Percentiles rank a stretch among this genome's conserved stretches.
Evolutionary conservation across 495 filamentous ascomycete genomes (phyloP).

Genomic region (Annulohypoxylon stygium): DNA sequence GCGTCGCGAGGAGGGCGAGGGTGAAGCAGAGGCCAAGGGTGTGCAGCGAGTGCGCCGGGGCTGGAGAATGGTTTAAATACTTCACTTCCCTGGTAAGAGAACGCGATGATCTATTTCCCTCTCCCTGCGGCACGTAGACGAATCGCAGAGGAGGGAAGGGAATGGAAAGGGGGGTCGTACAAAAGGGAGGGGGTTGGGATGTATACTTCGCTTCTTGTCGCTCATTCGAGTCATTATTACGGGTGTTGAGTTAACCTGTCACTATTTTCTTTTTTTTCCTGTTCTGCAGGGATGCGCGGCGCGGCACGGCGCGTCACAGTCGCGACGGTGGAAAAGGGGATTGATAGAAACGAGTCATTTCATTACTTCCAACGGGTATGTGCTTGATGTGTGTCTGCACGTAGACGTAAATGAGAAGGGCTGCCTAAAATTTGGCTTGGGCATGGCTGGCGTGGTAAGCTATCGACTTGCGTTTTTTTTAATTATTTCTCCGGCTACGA

Average conservation of each 20-base stretch:
- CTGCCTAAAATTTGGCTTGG: slow-evolving; percentile 4
- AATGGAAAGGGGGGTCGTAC: slow-evolving; percentile 21
- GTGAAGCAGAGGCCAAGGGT: neutral
- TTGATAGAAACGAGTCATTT: slow-evolving; percentile 19
- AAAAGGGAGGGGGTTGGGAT: slow-evolving; percentile 27
- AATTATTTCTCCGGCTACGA: neutral
- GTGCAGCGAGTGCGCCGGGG: slow-evolving; percentile 29
- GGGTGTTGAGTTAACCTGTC: neutral
- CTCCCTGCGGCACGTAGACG: neutral
- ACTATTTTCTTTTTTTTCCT: slow-evolving; percentile 4
- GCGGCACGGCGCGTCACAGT: slow-evolving; percentile 1
- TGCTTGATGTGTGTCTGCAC: neutral
- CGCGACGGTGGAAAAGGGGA: neutral
- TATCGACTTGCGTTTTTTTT: slow-evolving; percentile 1
- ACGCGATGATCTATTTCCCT: no score
- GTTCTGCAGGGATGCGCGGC: slow-evolving; percentile 7
- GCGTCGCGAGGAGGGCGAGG: slow-evolving; percentile 1
- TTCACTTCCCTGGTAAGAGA: neutral
- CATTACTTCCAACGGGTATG: neutral
- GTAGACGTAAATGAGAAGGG: neutral
- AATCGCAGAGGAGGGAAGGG: neutral
- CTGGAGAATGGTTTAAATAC: slow-evolving; percentile 34
- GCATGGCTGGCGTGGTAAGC: neutral
- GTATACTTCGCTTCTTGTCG: slow-evolving; percentile 42
- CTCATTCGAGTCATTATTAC: slow-evolving; percentile 20